Conservation (phyloP, 108 stramenopile genomes). For the Skeletonema tropicum region DNA sequence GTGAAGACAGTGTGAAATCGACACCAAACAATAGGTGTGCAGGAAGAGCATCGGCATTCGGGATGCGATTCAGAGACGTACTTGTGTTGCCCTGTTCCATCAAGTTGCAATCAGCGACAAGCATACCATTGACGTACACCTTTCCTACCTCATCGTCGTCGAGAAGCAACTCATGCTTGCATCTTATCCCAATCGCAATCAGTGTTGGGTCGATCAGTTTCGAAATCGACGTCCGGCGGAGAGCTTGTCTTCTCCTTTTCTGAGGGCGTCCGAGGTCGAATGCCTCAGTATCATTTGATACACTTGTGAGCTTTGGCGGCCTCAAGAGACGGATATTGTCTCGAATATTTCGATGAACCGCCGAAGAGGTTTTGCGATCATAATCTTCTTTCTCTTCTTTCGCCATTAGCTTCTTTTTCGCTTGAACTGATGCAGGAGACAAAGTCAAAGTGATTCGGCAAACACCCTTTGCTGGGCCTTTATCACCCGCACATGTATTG, state of each 20-base stretch:
- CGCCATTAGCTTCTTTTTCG: slow-evolving; percentile 48
- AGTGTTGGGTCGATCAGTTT: slow-evolving; percentile 40
- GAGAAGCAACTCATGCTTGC: slow-evolving; percentile 69
- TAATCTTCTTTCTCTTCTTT: slow-evolving; percentile 15
- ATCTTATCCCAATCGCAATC: slow-evolving; percentile 59
- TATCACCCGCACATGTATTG: slow-evolving; percentile 6
- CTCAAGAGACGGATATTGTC: slow-evolving; percentile 30
- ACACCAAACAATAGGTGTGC: slow-evolving; percentile 77
- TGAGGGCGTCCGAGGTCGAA: not conserved
- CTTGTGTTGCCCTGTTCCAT: not conserved
- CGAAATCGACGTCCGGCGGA: slow-evolving; percentile 33
- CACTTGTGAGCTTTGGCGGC: slow-evolving; percentile 30
- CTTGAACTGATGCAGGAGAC: slow-evolving; percentile 34
- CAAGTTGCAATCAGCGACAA: slow-evolving; percentile 49
- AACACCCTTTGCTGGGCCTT: slow-evolving; percentile 42
- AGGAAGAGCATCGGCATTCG: slow-evolving; percentile 50
- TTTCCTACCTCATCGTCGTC: slow-evolving; percentile 69
- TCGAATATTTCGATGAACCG: slow-evolving; percentile 40
- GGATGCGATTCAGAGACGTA: slow-evolving; percentile 35
- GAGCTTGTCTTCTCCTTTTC: slow-evolving; percentile 19
- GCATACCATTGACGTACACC: slow-evolving; percentile 74
- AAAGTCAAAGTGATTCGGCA: slow-evolving; percentile 44
- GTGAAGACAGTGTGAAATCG: slow-evolving; percentile 66
- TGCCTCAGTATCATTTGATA: slow-evolving; percentile 7
- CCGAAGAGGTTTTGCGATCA: slow-evolving; percentile 17